Base-by-base conservation (phyloP, 2,329 filamentous ascomycete species). In the Cercospora sp. region DNA sequence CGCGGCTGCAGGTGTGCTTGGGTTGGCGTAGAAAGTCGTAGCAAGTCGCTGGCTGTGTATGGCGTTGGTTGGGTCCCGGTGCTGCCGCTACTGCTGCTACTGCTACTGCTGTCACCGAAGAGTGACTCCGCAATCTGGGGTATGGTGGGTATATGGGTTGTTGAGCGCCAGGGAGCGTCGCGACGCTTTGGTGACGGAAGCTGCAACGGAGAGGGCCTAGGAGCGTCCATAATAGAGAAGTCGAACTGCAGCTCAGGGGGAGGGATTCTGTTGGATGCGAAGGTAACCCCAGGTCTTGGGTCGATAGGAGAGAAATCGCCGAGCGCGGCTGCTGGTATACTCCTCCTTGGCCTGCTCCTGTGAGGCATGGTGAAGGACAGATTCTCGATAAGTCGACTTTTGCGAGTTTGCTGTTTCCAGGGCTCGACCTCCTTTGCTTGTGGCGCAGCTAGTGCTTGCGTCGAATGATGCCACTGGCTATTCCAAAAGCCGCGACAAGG, bases 251-350 rank as follows among this genome's bases (percentile, higher is more conserved):
- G 30, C n/a, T 64, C 31, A n/a, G 48, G 28, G 18, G 62, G 62
- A 18, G 62, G 62, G 4, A 64, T 58, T 9, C 5, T 31, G 23
- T 33, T 33, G 7, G 62, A n/a, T 16, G 48, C 48, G 62, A 57
- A 64, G 33, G 18, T 12, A 5, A 40, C 45, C 30, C 30, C 62
- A 18, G 48, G 36, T 13, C 18, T 18, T 45, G 51, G 51, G 33
- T 57, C 31, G 18, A 64, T 58, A 23, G 51, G 62, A 10, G 62
- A 64, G 12, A 57, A 20, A 1, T 12, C 13, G 31, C 62, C 62
- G 51, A 64, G 62, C 7, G 62, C 62, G n/a, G 51, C 51, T 10
- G 62, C 62, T 20, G 62, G 62, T 33, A 45, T 64, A 12, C 26
- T 20, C 28, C 30, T n/a, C 16, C 28, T 59, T 23, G 55, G 55